Evolutionary conservation across 2,329 filamentous ascomycete genomes (phyloP), one percentile per base, ranked within the genome.

Genomic region (Blastomyces emzantsi): DNA sequence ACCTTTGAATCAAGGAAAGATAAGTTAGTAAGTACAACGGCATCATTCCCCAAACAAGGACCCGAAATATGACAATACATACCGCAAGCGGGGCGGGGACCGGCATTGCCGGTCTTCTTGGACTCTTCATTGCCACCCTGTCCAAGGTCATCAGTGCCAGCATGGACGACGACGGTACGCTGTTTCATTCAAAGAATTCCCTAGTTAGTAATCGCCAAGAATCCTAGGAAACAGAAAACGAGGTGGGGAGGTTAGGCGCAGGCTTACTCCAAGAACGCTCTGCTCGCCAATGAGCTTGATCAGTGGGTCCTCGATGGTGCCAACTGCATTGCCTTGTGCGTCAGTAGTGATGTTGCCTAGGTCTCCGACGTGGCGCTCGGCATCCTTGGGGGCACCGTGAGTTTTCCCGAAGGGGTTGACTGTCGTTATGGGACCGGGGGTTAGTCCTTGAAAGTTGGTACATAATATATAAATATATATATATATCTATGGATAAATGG

Each of bases 81-180:
- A 90, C 94, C 94, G 81, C 94, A 99, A 77, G 94, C 94, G 76
- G 94, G 94, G 76, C 94, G 90, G 72, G 82, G 78, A 73, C 94
- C 94, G 76, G 94, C 94, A 78, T 97, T 99, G 71, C 94, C 94
- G 69, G 94, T 99, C 88, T 95, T 97, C 84, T 95, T 91, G 74
- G 91, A 96, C 83, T 97, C 92, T 81, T 93, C 90, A 81, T 90
- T 87, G 71, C 81, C 90, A 74, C 92, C 92, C 84, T 90, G 90
- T 79, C 94, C 94, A 69, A 99, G 90, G 76, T 99, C 94, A 76
- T 99, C 94, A 70, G 93, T 97, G 77, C 94, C 94, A 71, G 83
- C 87, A 83, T 99, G 94, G 74, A 95, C 86, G 73, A 99, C 94
- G 67, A 99, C 85, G 70, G 94, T 97, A 76, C 94, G 92, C 90